A percentile compares a stretch with the other conserved stretches of the same genome.
Evolutionary conservation across 2,329 filamentous ascomycete genomes (phyloP).

Genomic region (Arthrobotrys iridis): DNA sequence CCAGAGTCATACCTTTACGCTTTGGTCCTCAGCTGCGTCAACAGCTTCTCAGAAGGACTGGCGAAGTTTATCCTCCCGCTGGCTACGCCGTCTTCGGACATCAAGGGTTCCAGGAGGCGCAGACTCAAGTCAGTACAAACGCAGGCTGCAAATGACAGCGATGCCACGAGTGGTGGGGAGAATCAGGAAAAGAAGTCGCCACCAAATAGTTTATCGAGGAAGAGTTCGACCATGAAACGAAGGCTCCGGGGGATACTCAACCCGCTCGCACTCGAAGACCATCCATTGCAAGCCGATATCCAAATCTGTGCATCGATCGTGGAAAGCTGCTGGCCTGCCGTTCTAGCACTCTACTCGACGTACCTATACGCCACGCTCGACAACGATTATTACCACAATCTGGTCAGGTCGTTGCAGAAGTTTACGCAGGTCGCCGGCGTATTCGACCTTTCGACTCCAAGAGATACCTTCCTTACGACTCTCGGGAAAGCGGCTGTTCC

Average conservation of each 20-base stretch:
- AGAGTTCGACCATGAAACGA: conserved; percentile 60
- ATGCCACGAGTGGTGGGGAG: conserved; percentile 50
- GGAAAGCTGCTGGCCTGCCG: conserved; percentile 92
- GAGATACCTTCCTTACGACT: conserved; percentile 94
- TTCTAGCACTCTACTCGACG: conserved; percentile 92
- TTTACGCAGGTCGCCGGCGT: conserved; percentile 94
- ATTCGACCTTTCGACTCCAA: conserved; percentile 81
- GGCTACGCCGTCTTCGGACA: conserved; percentile 79
- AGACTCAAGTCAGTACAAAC: conserved; percentile 58
- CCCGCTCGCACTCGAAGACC: conserved; percentile 78
- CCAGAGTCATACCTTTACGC: conserved; percentile 96
- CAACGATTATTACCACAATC: conserved; percentile 88
- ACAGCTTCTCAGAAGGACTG: conserved; percentile 86
- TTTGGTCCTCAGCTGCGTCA: conserved; percentile 86
- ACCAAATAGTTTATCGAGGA: conserved; percentile 51
- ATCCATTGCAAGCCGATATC: conserved; percentile 76
- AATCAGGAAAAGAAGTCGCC: conserved; percentile 56
- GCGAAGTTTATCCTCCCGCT: conserved; percentile 93
- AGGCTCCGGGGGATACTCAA: conserved; percentile 84
- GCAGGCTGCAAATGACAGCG: conserved; percentile 36
- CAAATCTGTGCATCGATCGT: conserved; percentile 82
- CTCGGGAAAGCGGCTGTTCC: conserved; percentile 93
- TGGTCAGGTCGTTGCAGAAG: conserved; percentile 93
- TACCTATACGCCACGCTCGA: conserved; percentile 93
- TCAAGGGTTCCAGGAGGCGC: conserved; percentile 65